A percentile compares a stretch with the other conserved stretches of the same genome.
Evolutionary conservation across 768 basidiomycete genomes (phyloP).

Genomic region (Panellus pusillus): DNA sequence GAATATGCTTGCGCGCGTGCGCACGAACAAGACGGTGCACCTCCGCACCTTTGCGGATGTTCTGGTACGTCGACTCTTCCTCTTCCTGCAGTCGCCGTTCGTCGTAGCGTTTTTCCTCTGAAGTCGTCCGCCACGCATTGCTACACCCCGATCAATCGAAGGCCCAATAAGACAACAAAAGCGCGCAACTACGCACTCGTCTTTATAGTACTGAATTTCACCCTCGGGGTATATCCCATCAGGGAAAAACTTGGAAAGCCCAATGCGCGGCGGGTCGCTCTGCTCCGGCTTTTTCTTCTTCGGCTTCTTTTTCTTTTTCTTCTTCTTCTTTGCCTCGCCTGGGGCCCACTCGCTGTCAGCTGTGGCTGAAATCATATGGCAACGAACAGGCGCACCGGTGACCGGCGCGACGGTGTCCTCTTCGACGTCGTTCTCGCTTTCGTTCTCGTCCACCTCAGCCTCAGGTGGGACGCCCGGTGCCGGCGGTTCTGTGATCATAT

Average conservation of each 20-base stretch:
- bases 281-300: constrained; percentile 84
- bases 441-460: constrained; percentile 10
- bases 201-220: constrained; percentile 86
- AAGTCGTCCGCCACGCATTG: constrained; percentile 84
- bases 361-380: constrained; percentile 11
- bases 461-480: constrained; percentile 1
- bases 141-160: constrained; percentile 38
- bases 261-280: constrained; percentile 89
- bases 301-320: constrained; percentile 94
- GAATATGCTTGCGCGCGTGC: constrained; percentile 78
- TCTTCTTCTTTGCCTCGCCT: constrained; percentile 73
- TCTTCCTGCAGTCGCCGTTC: constrained; percentile 80
- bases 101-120: constrained; percentile 84
- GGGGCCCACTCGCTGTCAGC: constrained; percentile 9
- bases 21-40: constrained; percentile 91
- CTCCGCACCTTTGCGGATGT: constrained; percentile 91
- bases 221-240: constrained; percentile 89
- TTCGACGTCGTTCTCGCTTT: constrained; percentile 15
- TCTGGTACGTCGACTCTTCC: constrained; percentile 82
- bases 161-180: neutral
- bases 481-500: neutral
- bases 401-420: constrained; percentile 22
- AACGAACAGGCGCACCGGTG: constrained; percentile 16
- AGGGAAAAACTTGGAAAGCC: constrained; percentile 85
- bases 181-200: constrained; percentile 65